Evolutionary conservation across 495 filamentous ascomycete species (phyloP).

Genomic region (Pyrenopolyporus hunteri): DNA sequence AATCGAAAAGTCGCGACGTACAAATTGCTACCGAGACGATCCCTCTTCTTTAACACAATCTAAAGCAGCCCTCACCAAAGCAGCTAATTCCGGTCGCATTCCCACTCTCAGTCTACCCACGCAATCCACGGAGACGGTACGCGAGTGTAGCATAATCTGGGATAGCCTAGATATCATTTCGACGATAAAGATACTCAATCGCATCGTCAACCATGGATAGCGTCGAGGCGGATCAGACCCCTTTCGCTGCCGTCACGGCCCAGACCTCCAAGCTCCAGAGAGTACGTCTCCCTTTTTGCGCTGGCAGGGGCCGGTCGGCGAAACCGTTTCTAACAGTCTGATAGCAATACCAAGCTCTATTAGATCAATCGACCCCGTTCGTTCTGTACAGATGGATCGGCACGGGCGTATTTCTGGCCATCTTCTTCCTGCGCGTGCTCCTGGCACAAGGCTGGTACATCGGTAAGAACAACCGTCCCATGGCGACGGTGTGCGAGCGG

Average conservation of each 20-base stretch:
- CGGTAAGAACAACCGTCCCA: conserved; percentile 61
- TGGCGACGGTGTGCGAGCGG: neutral
- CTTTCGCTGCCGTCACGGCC: conserved; percentile 82
- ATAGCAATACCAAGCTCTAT: conserved; percentile 92
- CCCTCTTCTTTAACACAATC: conserved; percentile 8
- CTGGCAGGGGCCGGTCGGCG: neutral
- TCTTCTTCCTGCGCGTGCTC: conserved; percentile 89
- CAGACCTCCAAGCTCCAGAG: conserved; percentile 70
- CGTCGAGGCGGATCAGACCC: conserved; percentile 78
- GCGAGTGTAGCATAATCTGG: neutral
- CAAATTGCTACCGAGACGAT: conserved; percentile 18
- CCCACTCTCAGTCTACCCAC: neutral
- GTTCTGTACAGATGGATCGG: conserved; percentile 86
- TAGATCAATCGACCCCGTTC: conserved; percentile 90
- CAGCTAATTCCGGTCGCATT: conserved; percentile 23
- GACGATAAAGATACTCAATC: neutral
- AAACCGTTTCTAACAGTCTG: conserved; percentile 12
- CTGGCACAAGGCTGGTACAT: conserved; percentile 98
- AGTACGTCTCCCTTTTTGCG: conserved; percentile 39
- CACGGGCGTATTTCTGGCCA: conserved; percentile 71
- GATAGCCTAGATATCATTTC: neutral
- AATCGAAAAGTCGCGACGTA: conserved; percentile 37
- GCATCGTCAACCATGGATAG: conserved; percentile 67
- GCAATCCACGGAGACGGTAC: neutral
- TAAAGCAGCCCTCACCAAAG: conserved; percentile 18